phyloP scores from a whole-genome alignment of 1,284 basidiomycete species.

The Cutaneotrichosporon cyanovorans region DNA sequence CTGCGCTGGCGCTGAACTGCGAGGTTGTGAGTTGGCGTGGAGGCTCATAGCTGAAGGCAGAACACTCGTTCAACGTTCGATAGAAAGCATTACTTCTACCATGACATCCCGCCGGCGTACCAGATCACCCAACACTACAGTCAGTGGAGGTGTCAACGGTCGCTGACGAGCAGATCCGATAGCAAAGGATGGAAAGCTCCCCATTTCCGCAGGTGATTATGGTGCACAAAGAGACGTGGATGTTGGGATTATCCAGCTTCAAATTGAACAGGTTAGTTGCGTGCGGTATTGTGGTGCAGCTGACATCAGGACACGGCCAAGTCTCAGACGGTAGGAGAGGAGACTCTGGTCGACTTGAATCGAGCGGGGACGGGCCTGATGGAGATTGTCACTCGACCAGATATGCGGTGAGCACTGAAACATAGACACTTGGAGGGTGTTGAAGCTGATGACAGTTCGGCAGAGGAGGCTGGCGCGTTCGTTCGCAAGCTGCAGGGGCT shows the following conservation, averaged over 20 bases:
- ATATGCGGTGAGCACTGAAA: constrained; percentile 69
- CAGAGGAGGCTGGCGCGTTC: constrained; percentile 87
- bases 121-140: constrained; percentile 96
- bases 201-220: constrained; percentile 44
- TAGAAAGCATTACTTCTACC: constrained; percentile 97
- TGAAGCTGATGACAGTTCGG: constrained; percentile 52
- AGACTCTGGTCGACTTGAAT: constrained; percentile 76
- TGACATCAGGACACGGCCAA: constrained; percentile 80
- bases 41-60: constrained; percentile 17
- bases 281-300: background rate
- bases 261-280: constrained; percentile 76
- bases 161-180: constrained; percentile 59
- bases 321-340: constrained; percentile 60
- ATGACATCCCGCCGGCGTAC: constrained; percentile 87
- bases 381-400: constrained; percentile 94
- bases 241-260: constrained; percentile 85
- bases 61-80: constrained; percentile 78
- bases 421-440: too few species aligned
- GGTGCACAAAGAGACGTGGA: constrained; percentile 41
- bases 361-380: constrained; percentile 82
- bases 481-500: constrained; percentile 75
- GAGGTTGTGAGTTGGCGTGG: constrained; percentile 48
- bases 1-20: constrained; percentile 73
- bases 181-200: constrained; percentile 62
- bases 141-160: constrained; percentile 38